These are phyloP conservation scores for Apiospora marii DNA, from an alignment of 2,329 filamentous ascomycete species.

Conservation along the genomic window DNA sequence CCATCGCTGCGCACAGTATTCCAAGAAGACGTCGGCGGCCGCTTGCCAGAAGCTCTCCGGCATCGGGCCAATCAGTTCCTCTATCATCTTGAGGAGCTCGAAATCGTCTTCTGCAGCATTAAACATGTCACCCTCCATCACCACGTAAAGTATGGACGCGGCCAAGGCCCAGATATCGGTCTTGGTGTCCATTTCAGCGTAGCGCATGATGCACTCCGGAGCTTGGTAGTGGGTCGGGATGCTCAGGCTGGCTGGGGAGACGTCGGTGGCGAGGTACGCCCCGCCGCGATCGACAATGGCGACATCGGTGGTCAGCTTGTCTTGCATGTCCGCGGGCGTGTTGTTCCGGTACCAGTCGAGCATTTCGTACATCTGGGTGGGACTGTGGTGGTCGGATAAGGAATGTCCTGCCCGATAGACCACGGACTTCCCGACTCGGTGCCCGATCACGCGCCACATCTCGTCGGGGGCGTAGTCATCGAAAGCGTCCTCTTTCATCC, in stretches of 20 bases:
- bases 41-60: no score
- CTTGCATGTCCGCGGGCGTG: no score
- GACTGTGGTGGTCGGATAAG: no score
- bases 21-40: no score
- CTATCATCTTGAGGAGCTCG: neutral
- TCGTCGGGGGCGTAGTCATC: neutral
- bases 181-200: neutral
- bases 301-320: neutral
- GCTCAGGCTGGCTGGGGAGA: neutral
- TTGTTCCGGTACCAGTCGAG: no score
- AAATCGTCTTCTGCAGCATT: neutral
- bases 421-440: no score
- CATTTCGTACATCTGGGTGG: no score
- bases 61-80: neutral
- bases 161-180: neutral
- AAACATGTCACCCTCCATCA: neutral
- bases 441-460: neutral
- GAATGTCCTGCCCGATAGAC: no score
- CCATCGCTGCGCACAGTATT: neutral
- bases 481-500: neutral
- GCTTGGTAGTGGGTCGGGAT: neutral
- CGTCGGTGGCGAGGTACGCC: neutral
- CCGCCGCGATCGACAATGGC: neutral
- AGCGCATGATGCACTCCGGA: neutral
- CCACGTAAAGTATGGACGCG: no score